These are phyloP conservation scores for Neonothopanus nambi DNA, from an alignment of 1,284 basidiomycete species.

Conservation along the genomic window DNA sequence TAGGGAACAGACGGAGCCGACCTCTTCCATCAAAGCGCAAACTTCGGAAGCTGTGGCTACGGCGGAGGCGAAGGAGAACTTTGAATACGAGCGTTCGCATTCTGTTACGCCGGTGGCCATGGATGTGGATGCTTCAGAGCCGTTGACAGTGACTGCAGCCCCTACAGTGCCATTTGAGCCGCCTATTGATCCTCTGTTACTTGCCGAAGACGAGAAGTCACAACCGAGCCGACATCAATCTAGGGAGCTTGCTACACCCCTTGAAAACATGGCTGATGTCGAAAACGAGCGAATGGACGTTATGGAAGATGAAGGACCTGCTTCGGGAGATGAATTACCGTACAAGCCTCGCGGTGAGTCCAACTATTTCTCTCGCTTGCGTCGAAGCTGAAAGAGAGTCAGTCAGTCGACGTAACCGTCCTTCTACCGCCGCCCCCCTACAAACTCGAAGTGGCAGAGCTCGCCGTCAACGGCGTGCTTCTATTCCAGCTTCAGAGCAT, in stretches of 20 bases:
- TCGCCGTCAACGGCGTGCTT: constrained; percentile 29
- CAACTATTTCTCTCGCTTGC: background rate
- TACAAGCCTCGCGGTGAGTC: constrained; percentile 34
- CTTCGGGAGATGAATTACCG: constrained; percentile 32
- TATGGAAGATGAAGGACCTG: constrained; percentile 24
- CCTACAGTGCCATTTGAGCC: background rate
- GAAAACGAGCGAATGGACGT: constrained; percentile 30
- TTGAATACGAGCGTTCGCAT: too few species aligned
- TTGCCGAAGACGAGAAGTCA: constrained; percentile 3
- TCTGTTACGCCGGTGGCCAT: too few species aligned
- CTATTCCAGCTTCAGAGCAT: constrained; percentile 20
- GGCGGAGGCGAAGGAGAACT: too few species aligned
- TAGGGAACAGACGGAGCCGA: constrained; percentile 15
- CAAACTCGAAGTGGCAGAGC: constrained; percentile 25
- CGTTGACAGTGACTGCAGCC: background rate
- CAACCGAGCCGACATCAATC: background rate
- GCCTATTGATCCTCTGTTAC: background rate
- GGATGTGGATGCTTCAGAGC: too few species aligned
- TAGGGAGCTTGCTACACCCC: background rate
- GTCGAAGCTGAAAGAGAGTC: background rate
- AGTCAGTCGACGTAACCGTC: background rate
- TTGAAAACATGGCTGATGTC: constrained; percentile 10
- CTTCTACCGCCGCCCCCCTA: constrained; percentile 24
- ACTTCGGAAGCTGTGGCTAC: too few species aligned
- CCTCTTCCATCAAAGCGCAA: background rate